phyloP scores from a whole-genome alignment of 2,329 filamentous ascomycete species.

The Camptophora hylomeconis region DNA sequence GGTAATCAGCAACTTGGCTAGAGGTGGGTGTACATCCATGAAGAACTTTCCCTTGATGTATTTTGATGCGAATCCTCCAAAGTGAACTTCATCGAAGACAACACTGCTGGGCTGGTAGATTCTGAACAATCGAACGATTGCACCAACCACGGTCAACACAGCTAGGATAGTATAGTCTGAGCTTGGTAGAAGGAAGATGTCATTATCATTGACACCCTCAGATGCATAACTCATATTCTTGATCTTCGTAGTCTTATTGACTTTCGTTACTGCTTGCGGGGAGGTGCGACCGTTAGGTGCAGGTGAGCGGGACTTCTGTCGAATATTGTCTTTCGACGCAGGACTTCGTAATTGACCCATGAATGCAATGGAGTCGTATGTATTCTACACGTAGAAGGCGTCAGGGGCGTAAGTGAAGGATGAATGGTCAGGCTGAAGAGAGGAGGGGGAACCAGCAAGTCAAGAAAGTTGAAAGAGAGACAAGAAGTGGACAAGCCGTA shows the following conservation, averaged over 20 bases:
- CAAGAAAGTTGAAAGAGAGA: no score
- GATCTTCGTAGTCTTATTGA: constrained; percentile 9
- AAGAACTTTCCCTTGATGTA: constrained; percentile 99
- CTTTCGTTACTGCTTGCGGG: constrained; percentile 1
- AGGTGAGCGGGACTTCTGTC: constrained; percentile 2
- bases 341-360: no score
- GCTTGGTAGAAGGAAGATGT: constrained; percentile 74
- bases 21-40: constrained; percentile 98
- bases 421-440: no score
- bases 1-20: constrained; percentile 93
- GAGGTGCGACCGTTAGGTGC: constrained; percentile 4
- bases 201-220: constrained; percentile 61
- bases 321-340: no score
- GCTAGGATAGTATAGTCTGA: constrained; percentile 72
- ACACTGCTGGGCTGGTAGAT: constrained; percentile 95
- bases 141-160: constrained; percentile 59
- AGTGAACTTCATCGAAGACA: constrained; percentile 98
- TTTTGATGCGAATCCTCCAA: constrained; percentile 94
- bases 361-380: no score
- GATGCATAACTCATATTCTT: constrained; percentile 31
- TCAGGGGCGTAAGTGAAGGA: no score
- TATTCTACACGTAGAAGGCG: no score
- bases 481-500: no score
- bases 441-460: no score
- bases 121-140: constrained; percentile 75